Percentiles rank a stretch among this genome's conserved stretches.
Conservation (phyloP, 2,329 filamentous ascomycete genomes). For the Clarireedia paspali region DNA sequence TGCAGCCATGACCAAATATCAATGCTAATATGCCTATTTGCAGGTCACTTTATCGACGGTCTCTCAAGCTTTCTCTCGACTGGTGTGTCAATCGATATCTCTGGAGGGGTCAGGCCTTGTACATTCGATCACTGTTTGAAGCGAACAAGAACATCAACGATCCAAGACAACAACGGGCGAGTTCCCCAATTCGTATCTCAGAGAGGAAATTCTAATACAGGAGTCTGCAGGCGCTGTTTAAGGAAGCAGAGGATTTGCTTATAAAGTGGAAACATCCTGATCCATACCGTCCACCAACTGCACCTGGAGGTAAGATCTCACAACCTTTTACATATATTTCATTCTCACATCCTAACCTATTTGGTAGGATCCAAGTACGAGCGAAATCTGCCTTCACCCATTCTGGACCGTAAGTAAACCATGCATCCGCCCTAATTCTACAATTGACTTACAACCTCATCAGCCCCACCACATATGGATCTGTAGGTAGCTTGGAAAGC, state of each 20-base stretch:
- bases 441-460: neutral
- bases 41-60: slow-evolving; percentile 80
- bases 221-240: slow-evolving; percentile 62
- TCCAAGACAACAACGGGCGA: slow-evolving; percentile 70
- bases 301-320: slow-evolving; percentile 69
- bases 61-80: slow-evolving; percentile 86
- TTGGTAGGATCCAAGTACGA: slow-evolving; percentile 84
- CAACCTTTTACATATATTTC: neutral
- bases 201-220: neutral
- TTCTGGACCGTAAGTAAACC: slow-evolving; percentile 65
- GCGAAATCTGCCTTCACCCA: slow-evolving; percentile 76
- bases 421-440: neutral
- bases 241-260: slow-evolving; percentile 80
- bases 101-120: slow-evolving; percentile 93
- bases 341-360: slow-evolving; percentile 8
- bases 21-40: neutral
- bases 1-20: neutral
- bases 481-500: neutral
- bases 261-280: slow-evolving; percentile 98
- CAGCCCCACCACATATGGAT: slow-evolving; percentile 25
- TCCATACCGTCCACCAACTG: slow-evolving; percentile 81
- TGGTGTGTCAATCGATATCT: slow-evolving; percentile 90
- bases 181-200: neutral
- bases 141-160: slow-evolving; percentile 81
- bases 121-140: slow-evolving; percentile 92